phyloP scores from a whole-genome alignment of 805 yeast species.

The Lachancea mirantina region DNA sequence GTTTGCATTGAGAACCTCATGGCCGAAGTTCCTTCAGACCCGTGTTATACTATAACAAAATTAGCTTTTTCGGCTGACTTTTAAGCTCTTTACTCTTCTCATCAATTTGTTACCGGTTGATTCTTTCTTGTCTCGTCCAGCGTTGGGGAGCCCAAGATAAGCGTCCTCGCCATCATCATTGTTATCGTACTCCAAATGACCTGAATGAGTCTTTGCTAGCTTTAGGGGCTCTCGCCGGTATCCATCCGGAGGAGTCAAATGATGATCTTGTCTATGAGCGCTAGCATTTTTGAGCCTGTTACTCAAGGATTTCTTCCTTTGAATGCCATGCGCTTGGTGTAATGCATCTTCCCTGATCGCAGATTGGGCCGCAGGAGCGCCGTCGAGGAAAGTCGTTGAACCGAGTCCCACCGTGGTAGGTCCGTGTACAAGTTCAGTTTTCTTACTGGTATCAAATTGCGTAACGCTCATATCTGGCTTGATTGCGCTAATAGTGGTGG shows the following conservation, averaged over 20 bases:
- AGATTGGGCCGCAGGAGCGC: constrained; percentile 76
- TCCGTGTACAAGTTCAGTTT: constrained; percentile 76
- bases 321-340: constrained; percentile 40
- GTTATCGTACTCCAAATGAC: constrained; percentile 15
- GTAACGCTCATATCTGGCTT: constrained; percentile 47
- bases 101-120: constrained; percentile 51
- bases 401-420: constrained; percentile 83
- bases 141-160: constrained; percentile 21
- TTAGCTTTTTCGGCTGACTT: constrained; percentile 47
- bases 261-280: constrained; percentile 9
- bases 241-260: constrained; percentile 10
- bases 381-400: constrained; percentile 85
- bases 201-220: constrained; percentile 17
- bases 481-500: constrained; percentile 35
- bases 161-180: constrained; percentile 27
- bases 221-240: constrained; percentile 12
- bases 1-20: no score
- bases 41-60: no score
- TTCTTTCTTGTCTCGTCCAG: constrained; percentile 25
- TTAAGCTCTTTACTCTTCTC: constrained; percentile 83
- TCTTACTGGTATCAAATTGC: constrained; percentile 63
- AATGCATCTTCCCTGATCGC: constrained; percentile 36
- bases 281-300: constrained; percentile 44
- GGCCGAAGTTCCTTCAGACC: no score
- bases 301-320: constrained; percentile 78